These are phyloP conservation scores for Calcarisporium arbuscula DNA, from an alignment of 2,329 filamentous ascomycete genomes.

Conservation along the genomic window DNA sequence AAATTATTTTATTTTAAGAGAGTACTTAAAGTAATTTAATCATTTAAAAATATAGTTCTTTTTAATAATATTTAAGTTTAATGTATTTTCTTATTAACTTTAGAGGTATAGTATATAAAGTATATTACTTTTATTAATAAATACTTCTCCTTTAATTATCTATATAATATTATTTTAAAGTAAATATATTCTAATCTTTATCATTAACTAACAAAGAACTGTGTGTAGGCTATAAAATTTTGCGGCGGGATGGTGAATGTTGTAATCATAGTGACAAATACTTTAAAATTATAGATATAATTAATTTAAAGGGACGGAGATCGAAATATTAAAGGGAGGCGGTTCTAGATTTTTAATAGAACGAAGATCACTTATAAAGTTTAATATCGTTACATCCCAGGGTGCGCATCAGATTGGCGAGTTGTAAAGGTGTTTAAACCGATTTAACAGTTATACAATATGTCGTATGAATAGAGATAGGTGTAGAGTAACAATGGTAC, in stretches of 20 bases:
- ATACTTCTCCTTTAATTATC: neutral
- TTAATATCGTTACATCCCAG: too few species aligned
- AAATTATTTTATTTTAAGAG: neutral
- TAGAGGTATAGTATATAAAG: neutral
- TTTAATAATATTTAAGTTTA: neutral
- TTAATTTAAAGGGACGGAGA: neutral
- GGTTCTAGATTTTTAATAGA: too few species aligned
- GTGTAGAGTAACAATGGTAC: too few species aligned
- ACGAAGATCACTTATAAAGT: neutral
- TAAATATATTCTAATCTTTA: neutral
- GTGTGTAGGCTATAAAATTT: neutral
- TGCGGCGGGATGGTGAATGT: too few species aligned
- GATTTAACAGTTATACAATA: too few species aligned
- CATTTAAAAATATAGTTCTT: neutral
- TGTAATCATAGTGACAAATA: neutral
- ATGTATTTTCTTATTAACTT: neutral
- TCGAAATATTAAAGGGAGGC: neutral
- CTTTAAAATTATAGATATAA: neutral
- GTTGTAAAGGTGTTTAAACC: too few species aligned
- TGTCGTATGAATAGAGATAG: too few species aligned
- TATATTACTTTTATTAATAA: neutral
- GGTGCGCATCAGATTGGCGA: too few species aligned
- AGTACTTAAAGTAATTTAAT: neutral
- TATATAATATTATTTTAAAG: neutral
- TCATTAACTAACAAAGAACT: neutral